Conservation (phyloP, 352 stramenopile species). For the Pythium monospermum region DNA sequence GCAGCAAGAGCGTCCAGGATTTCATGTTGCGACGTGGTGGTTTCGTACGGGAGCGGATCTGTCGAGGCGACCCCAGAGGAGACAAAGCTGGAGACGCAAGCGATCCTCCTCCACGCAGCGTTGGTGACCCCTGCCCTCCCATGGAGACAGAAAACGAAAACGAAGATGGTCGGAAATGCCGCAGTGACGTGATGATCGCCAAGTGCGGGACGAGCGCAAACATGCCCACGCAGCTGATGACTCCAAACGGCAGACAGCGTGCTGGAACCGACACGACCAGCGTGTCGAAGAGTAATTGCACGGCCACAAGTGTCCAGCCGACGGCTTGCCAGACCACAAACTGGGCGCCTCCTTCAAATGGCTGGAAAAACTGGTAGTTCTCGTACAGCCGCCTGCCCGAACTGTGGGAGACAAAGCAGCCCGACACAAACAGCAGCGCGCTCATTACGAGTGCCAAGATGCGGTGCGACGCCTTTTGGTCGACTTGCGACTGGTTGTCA, state of each 20-base stretch:
- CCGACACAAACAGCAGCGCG: conserved; percentile 25
- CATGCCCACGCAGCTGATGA: conserved; percentile 29
- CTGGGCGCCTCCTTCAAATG: conserved; percentile 40
- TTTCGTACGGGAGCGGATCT: no score
- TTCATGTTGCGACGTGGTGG: not conserved
- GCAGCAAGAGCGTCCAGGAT: conserved; percentile 21
- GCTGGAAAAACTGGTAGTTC: conserved; percentile 36
- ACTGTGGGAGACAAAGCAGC: conserved; percentile 27
- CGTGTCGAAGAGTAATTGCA: conserved; percentile 48
- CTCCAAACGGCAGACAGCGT: conserved; percentile 20
- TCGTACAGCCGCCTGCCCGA: conserved; percentile 25
- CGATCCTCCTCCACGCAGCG: no score
- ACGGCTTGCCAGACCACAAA: conserved; percentile 49
- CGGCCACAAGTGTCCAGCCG: conserved; percentile 44
- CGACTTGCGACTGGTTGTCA: not conserved
- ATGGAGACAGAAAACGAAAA: no score
- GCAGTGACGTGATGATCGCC: conserved; percentile 34
- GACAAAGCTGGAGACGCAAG: not conserved
- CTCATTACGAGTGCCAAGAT: conserved; percentile 18
- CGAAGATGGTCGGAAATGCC: conserved; percentile 18
- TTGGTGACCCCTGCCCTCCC: no score
- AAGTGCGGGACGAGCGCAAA: conserved; percentile 32
- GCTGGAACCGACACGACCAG: conserved; percentile 29
- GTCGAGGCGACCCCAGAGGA: not conserved
- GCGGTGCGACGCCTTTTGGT: conserved; percentile 10